These are phyloP conservation scores for Jimgerdemannia flammicorona DNA, from an alignment of 192 early-diverging fungal species.

Conservation along the genomic window DNA sequence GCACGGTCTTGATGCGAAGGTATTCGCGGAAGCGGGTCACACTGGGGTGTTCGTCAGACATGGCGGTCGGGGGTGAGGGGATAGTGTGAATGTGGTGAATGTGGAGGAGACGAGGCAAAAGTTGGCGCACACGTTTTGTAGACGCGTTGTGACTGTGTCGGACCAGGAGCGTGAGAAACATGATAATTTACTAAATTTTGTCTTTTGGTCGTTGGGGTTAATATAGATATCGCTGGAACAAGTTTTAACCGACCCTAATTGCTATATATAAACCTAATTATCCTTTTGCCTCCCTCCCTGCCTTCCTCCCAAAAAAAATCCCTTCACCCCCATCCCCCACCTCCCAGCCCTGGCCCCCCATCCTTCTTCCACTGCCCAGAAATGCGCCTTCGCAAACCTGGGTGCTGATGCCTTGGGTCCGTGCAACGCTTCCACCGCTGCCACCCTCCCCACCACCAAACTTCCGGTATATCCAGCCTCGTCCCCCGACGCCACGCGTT, in stretches of 20 bases:
- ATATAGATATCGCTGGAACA: too few relatives aligned
- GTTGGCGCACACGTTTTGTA: too few relatives aligned
- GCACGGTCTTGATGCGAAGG: conserved; percentile 81
- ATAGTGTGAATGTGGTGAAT: too few relatives aligned
- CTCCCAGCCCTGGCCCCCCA: neutral
- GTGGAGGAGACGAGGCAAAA: too few relatives aligned
- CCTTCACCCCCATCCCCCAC: neutral
- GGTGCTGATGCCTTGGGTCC: neutral
- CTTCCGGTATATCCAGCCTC: neutral
- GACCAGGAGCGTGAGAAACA: neutral
- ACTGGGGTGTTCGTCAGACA: conserved; percentile 42
- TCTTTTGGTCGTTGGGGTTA: too few relatives aligned
- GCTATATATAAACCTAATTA: too few relatives aligned
- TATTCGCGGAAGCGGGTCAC: conserved; percentile 77
- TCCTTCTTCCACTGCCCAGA: neutral
- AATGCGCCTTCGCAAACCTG: neutral
- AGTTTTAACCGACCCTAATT: too few relatives aligned
- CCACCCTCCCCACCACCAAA: neutral
- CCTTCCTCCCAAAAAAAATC: neutral
- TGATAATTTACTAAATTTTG: too few relatives aligned
- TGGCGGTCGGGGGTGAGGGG: neutral
- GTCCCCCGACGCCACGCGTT: neutral
- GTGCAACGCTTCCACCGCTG: neutral
- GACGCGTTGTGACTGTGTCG: neutral
- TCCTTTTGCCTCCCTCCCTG: neutral